Conservation (phyloP, 139 green algal species). For the Chlamydomonas applanata region DNA sequence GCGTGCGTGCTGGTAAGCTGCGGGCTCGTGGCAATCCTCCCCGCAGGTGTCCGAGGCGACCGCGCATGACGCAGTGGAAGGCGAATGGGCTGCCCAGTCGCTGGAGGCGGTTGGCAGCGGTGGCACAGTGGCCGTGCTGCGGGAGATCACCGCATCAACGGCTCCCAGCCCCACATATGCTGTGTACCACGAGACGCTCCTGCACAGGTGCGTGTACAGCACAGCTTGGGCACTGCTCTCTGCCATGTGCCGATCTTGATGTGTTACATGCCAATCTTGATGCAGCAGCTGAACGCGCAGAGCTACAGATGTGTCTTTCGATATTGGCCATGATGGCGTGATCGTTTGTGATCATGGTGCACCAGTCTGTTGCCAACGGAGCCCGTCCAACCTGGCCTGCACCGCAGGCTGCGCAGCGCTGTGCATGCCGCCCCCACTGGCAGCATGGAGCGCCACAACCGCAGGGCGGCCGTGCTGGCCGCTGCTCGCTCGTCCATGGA, state of each 20-base stretch:
- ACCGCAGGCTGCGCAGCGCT: conserved; percentile 25
- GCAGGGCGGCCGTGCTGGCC: conserved; percentile 33
- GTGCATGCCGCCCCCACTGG: conserved; percentile 25
- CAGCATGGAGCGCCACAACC: conserved; percentile 34
- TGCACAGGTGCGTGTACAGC: conserved; percentile 23
- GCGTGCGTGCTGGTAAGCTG: not conserved
- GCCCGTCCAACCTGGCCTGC: too few relatives aligned
- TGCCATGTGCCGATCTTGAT: too few relatives aligned
- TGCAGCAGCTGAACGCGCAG: not conserved
- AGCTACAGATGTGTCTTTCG: not conserved
- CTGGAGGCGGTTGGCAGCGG: conserved; percentile 32
- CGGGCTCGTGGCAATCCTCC: not conserved
- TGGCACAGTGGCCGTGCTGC: conserved; percentile 15
- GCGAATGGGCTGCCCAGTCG: conserved; percentile 35
- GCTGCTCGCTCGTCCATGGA: not conserved
- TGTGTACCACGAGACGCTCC: conserved; percentile 64
- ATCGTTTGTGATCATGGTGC: too few relatives aligned
- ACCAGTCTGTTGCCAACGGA: too few relatives aligned
- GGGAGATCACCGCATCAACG: conserved; percentile 38
- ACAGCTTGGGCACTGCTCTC: not conserved
- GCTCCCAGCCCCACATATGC: conserved; percentile 38
- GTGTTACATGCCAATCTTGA: too few relatives aligned
- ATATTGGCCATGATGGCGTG: too few relatives aligned
- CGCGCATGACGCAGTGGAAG: conserved; percentile 25
- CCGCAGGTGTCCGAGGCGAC: not conserved